Percentiles rank a stretch among this genome's conserved stretches.
Evolutionary conservation across 176 grass and related monocot species (phyloP).

Genomic region (Metroxylon sagu): DNA sequence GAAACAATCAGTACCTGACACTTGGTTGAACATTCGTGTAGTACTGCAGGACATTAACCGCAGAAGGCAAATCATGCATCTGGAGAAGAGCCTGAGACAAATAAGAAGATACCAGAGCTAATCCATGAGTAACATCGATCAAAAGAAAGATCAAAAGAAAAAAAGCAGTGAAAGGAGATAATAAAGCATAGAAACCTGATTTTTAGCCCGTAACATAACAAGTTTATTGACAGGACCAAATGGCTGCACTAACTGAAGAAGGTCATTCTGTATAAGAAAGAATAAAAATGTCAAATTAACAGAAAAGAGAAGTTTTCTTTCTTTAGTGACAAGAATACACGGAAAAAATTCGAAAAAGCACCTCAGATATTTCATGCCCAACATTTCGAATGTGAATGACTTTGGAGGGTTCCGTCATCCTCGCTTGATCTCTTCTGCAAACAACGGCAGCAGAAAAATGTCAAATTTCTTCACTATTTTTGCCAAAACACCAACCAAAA

Average conservation of each 20-base stretch:
- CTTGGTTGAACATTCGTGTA: constrained; percentile 81
- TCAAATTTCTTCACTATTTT: too few species aligned
- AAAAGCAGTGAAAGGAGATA: not conserved
- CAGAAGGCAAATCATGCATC: constrained; percentile 76
- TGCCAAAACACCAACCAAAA: too few species aligned
- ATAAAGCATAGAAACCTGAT: constrained; percentile 45
- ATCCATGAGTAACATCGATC: not conserved
- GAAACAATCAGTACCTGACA: constrained; percentile 47
- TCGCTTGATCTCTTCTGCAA: constrained; percentile 7
- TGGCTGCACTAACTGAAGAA: constrained; percentile 86
- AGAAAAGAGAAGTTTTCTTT: too few species aligned
- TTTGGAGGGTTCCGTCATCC: constrained; percentile 91
- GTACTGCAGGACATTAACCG: constrained; percentile 76
- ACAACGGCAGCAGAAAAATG: too few species aligned
- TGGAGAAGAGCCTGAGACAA: constrained; percentile 72
- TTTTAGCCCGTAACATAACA: constrained; percentile 88
- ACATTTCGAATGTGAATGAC: constrained; percentile 97
- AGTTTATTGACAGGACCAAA: constrained; percentile 65
- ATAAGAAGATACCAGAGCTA: not conserved
- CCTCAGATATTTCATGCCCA: constrained; percentile 88
- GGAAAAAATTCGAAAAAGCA: constrained; percentile 22
- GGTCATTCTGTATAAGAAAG: constrained; percentile 46
- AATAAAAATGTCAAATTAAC: not conserved
- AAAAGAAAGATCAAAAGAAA: not conserved
- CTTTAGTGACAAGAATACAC: not conserved